phyloP scores from a whole-genome alignment of 441 rosid species.

The Erodium texanum region DNA sequence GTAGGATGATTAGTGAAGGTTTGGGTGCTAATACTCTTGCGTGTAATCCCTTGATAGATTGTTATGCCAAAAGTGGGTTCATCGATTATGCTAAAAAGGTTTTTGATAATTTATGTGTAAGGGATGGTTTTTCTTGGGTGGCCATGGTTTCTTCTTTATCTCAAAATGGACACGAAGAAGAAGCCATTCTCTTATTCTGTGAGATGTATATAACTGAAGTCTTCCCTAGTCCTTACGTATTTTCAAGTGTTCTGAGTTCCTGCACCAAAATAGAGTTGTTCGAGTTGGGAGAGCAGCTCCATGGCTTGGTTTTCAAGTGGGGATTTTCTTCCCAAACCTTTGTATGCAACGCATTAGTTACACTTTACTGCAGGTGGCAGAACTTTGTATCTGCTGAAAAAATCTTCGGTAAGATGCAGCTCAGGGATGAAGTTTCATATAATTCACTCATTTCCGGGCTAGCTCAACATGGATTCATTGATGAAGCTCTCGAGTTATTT shows the following conservation, averaged over 20 bases:
- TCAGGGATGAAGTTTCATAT: slow-evolving; percentile 69
- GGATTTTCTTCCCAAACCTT: slow-evolving; percentile 62
- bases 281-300: slow-evolving; percentile 60
- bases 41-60: slow-evolving; percentile 62
- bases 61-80: slow-evolving; percentile 57
- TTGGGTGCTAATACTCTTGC: slow-evolving; percentile 33
- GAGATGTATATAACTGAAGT: slow-evolving; percentile 50
- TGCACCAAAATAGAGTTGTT: slow-evolving; percentile 53
- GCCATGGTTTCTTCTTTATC: slow-evolving; percentile 76
- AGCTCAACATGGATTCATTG: slow-evolving; percentile 49
- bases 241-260: slow-evolving; percentile 81
- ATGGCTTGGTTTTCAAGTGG: slow-evolving; percentile 54
- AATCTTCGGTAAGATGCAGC: slow-evolving; percentile 50
- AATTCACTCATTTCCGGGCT: slow-evolving; percentile 82
- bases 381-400: slow-evolving; percentile 53
- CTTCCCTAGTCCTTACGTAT: slow-evolving; percentile 59
- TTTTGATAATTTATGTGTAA: slow-evolving; percentile 41
- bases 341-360: slow-evolving; percentile 76
- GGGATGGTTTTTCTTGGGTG: slow-evolving; percentile 78
- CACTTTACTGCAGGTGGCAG: slow-evolving; percentile 56
- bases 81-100: slow-evolving; percentile 42
- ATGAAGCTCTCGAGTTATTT: slow-evolving; percentile 59
- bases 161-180: slow-evolving; percentile 48
- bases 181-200: slow-evolving; percentile 50
- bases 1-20: slow-evolving; percentile 50